Evolutionary conservation across 2,329 filamentous ascomycete genomes (phyloP), one percentile per base, ranked within the genome.

Genomic region (Septoria linicola): DNA sequence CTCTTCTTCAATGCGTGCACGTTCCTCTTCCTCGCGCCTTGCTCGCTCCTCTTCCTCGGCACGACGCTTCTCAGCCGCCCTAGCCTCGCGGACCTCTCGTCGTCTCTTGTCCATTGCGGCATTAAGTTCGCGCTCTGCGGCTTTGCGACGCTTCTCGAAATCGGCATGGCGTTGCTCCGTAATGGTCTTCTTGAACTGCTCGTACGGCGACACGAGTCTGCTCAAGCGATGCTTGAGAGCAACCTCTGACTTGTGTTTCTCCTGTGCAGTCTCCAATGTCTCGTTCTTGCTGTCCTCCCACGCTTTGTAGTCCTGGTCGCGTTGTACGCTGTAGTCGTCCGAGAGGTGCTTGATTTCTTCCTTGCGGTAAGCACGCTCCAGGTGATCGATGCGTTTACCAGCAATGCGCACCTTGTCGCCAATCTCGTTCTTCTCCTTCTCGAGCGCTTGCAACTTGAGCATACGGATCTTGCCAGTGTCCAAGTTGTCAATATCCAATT

Each of bases 401-500:
- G 91, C 95, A 64, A 95, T 83, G 64, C 90, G 86, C 46, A 97
- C 82, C 69, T 88, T 89, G 74, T 96, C 90, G 59, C 88, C 89
- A 61, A 96, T 84, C 67, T 93, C 90, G 67, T 92, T 95, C 85
- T 97, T 99, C 79, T 97, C 93, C 64, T 92, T 91, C 76, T 97
- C 93, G 8, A 99, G 82, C 73, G 96, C 92, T 55, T 89, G 87
- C 51, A 99, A 82, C 79, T 97, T 97, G 76, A 99, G 87, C 62
- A 88, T 87, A 70, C 93, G 91, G 63, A 99, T 88, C 59, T 87
- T 85, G 43, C 68, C 66, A 25, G 72, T 73, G 63, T 77, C 74
- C 8, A 78, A 68, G 43, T 76, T 73, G 72, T 89, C 90, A 70
- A 85, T 88, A 72, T 97, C 91, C 51, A 96, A 81, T 59, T 88